Conservation (phyloP, 495 filamentous ascomycete genomes). For the Chaetomium fimeti region DNA sequence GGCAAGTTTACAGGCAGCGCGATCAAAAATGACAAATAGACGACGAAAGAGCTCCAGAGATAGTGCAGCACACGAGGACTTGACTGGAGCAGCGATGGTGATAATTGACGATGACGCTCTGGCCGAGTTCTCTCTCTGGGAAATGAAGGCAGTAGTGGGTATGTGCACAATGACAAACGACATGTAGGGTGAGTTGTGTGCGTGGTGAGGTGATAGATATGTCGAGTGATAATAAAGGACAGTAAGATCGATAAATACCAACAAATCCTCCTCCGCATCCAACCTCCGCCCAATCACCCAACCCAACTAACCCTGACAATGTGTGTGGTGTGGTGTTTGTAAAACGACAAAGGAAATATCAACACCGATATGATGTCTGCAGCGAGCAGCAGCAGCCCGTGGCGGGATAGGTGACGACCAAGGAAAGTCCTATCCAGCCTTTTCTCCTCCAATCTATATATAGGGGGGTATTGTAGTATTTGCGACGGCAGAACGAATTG, state of each 20-base stretch:
- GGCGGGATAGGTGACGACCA: constrained; percentile 1
- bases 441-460: constrained; percentile 23
- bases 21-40: neutral
- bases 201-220: constrained; percentile 2
- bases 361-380: constrained; percentile 5
- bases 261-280: neutral
- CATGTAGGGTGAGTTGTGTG: neutral
- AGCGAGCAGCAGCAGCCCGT: neutral
- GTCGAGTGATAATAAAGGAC: neutral
- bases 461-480: constrained; percentile 18
- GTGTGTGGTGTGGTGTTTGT: neutral
- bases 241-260: neutral
- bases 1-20: neutral
- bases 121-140: constrained; percentile 1
- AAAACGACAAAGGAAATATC: constrained; percentile 7
- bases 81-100: constrained; percentile 10
- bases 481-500: constrained; percentile 13
- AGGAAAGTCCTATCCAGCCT: constrained; percentile 6
- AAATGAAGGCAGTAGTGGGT: neutral
- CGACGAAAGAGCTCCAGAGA: neutral
- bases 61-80: neutral
- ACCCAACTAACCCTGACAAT: neutral
- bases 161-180: neutral
- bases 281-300: neutral
- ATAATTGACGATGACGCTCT: neutral